Percentiles rank a stretch among this genome's conserved stretches.
Conservation (phyloP, 495 filamentous ascomycete species). For the Rhizodiscina lignyota region DNA sequence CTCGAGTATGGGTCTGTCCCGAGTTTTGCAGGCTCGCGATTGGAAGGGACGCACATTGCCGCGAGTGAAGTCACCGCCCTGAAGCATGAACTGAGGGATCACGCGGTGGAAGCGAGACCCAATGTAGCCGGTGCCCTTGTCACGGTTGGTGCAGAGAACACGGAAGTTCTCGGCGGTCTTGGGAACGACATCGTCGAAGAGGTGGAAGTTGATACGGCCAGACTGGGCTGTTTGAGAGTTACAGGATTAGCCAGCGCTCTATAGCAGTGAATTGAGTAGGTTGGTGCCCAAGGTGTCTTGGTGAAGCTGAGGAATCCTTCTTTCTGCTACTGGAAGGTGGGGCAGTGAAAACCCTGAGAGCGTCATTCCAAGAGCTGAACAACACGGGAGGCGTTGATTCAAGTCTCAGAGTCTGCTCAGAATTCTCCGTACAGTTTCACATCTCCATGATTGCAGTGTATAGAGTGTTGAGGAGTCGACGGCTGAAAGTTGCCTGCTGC, state of each 20-base stretch:
- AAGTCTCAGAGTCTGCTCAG: no score
- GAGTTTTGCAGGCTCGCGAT: neutral
- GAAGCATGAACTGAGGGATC: constrained; percentile 34
- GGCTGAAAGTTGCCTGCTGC: constrained; percentile 37
- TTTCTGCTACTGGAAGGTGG: neutral
- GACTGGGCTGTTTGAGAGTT: constrained; percentile 37
- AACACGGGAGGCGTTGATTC: neutral
- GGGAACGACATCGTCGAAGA: constrained; percentile 75
- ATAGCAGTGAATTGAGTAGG: neutral
- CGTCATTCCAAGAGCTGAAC: neutral
- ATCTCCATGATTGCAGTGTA: no score
- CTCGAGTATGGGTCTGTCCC: constrained; percentile 4
- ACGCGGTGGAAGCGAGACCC: constrained; percentile 27
- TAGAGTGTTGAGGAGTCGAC: neutral
- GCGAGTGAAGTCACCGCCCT: constrained; percentile 34
- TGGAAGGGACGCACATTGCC: constrained; percentile 24
- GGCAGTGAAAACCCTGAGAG: neutral
- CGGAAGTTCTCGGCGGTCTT: constrained; percentile 92
- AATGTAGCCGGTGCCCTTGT: constrained; percentile 58
- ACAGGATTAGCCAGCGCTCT: constrained; percentile 12
- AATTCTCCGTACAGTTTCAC: no score
- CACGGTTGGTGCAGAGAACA: constrained; percentile 68
- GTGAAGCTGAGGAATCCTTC: constrained; percentile 4
- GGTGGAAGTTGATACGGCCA: constrained; percentile 77
- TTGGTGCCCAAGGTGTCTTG: constrained; percentile 4